Percentiles rank a stretch among this genome's conserved stretches.
phyloP scores from a whole-genome alignment of 2,329 filamentous ascomycete genomes.

The Aspergillus sp. region DNA sequence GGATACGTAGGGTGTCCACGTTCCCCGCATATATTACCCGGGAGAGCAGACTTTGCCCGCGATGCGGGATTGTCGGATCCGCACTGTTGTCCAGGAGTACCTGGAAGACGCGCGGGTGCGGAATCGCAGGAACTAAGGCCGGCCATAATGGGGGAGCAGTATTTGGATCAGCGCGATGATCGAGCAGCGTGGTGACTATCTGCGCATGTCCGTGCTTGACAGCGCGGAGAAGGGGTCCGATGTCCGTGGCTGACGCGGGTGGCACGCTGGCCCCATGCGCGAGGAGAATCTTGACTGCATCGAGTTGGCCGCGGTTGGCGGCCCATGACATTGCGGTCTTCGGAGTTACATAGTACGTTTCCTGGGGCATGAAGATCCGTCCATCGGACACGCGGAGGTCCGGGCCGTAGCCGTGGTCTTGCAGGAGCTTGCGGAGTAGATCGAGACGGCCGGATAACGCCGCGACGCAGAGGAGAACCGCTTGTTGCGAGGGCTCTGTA shows the following conservation, averaged over 20 bases:
- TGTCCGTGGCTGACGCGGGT: no score
- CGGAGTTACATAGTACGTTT: no score
- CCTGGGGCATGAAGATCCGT: no score
- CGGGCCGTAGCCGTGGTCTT: neutral
- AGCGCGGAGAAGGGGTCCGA: no score
- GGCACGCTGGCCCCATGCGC: no score
- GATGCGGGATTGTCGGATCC: neutral
- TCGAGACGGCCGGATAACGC: neutral
- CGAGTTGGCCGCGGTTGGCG: no score
- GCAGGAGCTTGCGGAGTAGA: neutral
- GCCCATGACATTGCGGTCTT: no score
- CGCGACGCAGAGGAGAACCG: neutral
- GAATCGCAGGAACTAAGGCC: neutral
- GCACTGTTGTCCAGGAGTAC: neutral
- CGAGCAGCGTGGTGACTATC: neutral
- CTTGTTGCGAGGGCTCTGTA: neutral
- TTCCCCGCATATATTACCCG: no score
- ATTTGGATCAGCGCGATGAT: neutral
- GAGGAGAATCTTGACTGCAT: no score
- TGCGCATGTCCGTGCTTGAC: neutral
- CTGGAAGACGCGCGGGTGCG: neutral
- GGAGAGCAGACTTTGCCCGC: no score
- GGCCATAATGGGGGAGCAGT: neutral
- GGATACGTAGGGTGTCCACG: no score
- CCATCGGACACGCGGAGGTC: neutral